A percentile compares a stretch with the other conserved stretches of the same genome.
These are phyloP conservation scores for Karstenula rhodostoma DNA, from an alignment of 2,329 filamentous ascomycete genomes.

Conservation along the genomic window DNA sequence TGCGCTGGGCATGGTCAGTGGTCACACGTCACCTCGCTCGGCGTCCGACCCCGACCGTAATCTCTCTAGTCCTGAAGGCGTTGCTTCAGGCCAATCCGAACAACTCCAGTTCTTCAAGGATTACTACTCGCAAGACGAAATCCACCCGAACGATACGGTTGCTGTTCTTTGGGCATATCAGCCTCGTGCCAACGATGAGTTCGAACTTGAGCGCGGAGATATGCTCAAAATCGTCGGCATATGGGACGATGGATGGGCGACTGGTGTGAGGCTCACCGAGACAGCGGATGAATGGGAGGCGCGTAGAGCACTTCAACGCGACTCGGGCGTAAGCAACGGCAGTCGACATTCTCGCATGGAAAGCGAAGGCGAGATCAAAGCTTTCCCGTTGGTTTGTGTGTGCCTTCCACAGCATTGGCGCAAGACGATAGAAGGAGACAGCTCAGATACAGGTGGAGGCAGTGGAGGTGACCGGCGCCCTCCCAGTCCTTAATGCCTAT, in stretches of 20 bases:
- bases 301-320: conserved; percentile 78
- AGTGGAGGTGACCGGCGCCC: conserved; percentile 45
- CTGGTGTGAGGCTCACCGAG: conserved; percentile 83
- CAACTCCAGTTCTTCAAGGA: conserved; percentile 97
- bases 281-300: conserved; percentile 89
- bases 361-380: conserved; percentile 84
- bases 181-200: conserved; percentile 91
- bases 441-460: conserved; percentile 41
- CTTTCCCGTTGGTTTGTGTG: conserved; percentile 95
- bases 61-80: conserved; percentile 84
- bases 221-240: conserved; percentile 99
- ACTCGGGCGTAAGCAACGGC: conserved; percentile 91
- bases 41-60: conserved; percentile 59
- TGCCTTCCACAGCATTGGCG: conserved; percentile 95
- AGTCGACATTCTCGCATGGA: conserved; percentile 55
- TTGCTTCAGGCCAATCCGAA: conserved; percentile 91
- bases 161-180: conserved; percentile 96
- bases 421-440: conserved; percentile 92
- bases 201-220: conserved; percentile 89
- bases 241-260: conserved; percentile 99
- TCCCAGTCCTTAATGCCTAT: conserved; percentile 38
- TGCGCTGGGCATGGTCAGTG: conserved; percentile 71
- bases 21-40: conserved; percentile 75
- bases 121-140: conserved; percentile 97
- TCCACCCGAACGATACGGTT: conserved; percentile 88